phyloP scores from a whole-genome alignment of 2,329 filamentous ascomycete species.

The Cercospora berteroae region DNA sequence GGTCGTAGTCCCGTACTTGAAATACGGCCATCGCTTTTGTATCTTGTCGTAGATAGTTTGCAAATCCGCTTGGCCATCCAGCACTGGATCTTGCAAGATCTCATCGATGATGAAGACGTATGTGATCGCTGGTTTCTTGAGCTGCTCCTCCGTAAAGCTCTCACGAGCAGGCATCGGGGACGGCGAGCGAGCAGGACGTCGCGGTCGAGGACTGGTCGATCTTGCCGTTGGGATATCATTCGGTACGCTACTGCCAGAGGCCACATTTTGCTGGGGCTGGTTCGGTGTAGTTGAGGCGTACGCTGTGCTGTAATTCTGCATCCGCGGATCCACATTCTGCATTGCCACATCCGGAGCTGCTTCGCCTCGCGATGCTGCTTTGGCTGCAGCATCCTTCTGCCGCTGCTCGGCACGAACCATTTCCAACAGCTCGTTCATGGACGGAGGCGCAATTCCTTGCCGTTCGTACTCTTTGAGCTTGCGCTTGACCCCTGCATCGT shows the following conservation, averaged over 20 bases:
- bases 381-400: slow-evolving; percentile 35
- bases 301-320: slow-evolving; percentile 9
- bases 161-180: slow-evolving; percentile 62
- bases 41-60: slow-evolving; percentile 66
- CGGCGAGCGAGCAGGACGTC: slow-evolving; percentile 44
- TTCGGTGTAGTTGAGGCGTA: slow-evolving; percentile 7
- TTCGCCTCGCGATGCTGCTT: slow-evolving; percentile 26
- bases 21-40: slow-evolving; percentile 63
- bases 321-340: slow-evolving; percentile 9
- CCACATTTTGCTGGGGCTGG: slow-evolving; percentile 1
- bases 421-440: slow-evolving; percentile 33
- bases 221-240: slow-evolving; percentile 10
- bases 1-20: slow-evolving; percentile 59
- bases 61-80: slow-evolving; percentile 58
- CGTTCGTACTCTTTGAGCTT: slow-evolving; percentile 41
- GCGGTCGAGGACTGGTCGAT: slow-evolving; percentile 12
- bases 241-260: slow-evolving; percentile 10
- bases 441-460: slow-evolving; percentile 31
- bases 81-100: slow-evolving; percentile 53
- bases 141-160: slow-evolving; percentile 70
- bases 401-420: slow-evolving; percentile 40
- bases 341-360: slow-evolving; percentile 31
- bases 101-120: slow-evolving; percentile 65
- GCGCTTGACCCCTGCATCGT: slow-evolving; percentile 43
- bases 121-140: slow-evolving; percentile 65